Evolutionary conservation across 2,329 filamentous ascomycete species (phyloP).

Genomic region (Alternaria brassicicola): DNA sequence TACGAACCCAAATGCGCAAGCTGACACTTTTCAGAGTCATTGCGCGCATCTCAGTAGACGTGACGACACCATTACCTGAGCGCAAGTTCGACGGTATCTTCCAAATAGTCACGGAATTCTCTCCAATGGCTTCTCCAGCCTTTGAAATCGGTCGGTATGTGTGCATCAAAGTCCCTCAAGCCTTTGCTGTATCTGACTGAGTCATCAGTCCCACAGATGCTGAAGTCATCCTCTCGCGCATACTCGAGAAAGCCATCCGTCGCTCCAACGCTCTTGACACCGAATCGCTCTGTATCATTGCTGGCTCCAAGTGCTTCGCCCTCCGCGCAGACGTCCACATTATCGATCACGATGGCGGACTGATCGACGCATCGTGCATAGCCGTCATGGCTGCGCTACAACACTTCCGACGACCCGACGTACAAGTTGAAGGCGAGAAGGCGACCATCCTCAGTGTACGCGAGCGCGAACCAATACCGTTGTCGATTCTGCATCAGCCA

Average conservation of each 20-base stretch:
- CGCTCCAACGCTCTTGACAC: slow-evolving; percentile 92
- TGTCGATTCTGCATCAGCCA: slow-evolving; percentile 90
- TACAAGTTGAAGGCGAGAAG: slow-evolving; percentile 80
- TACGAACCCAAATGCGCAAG: neutral
- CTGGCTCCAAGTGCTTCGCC: slow-evolving; percentile 89
- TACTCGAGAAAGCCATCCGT: slow-evolving; percentile 92
- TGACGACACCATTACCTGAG: slow-evolving; percentile 83
- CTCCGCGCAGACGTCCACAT: slow-evolving; percentile 92
- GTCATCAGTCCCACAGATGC: slow-evolving; percentile 72
- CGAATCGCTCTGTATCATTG: slow-evolving; percentile 91
- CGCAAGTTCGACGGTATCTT: slow-evolving; percentile 96
- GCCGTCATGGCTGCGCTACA: slow-evolving; percentile 86
- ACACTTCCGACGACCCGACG: slow-evolving; percentile 91
- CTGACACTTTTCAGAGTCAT: slow-evolving; percentile 66
- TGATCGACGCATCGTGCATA: slow-evolving; percentile 85
- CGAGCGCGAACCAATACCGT: slow-evolving; percentile 86
- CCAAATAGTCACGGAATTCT: slow-evolving; percentile 87
- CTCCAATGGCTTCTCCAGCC: slow-evolving; percentile 87
- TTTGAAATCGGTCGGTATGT: slow-evolving; percentile 80
- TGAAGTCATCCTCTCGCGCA: slow-evolving; percentile 83
- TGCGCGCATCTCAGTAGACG: slow-evolving; percentile 84
- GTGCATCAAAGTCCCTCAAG: neutral
- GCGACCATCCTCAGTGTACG: slow-evolving; percentile 83
- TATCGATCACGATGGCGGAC: slow-evolving; percentile 85
- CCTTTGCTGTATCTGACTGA: slow-evolving; percentile 27